These are phyloP conservation scores for Tolypocladium pustulatum DNA, from an alignment of 2,329 filamentous ascomycete species.

Conservation along the genomic window DNA sequence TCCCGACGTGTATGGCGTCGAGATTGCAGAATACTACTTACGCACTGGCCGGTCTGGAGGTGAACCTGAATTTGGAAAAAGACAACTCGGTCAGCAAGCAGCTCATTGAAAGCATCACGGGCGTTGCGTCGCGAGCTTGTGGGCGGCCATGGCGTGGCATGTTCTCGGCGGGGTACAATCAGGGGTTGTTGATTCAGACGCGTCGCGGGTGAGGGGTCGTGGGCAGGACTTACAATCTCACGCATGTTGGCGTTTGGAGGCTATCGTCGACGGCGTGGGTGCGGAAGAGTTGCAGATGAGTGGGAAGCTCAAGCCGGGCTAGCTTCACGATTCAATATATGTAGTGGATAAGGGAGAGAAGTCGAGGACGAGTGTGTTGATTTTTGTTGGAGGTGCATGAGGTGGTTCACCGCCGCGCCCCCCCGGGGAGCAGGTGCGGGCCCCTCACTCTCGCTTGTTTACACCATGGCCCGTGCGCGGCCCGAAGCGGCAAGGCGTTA, in stretches of 20 bases:
- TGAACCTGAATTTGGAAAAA: slow-evolving; percentile 69
- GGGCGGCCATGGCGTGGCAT: slow-evolving; percentile 5
- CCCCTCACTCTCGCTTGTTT: slow-evolving; percentile 24
- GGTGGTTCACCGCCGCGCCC: slow-evolving; percentile 17
- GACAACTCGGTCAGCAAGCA: slow-evolving; percentile 40
- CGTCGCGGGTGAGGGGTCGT: slow-evolving; percentile 19
- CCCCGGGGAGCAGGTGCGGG: slow-evolving; percentile 10
- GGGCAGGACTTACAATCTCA: slow-evolving; percentile 51
- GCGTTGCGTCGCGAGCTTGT: background rate
- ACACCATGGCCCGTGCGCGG: slow-evolving; percentile 17
- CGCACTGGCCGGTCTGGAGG: slow-evolving; percentile 99
- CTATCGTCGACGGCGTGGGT: slow-evolving; percentile 14
- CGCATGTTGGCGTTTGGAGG: slow-evolving; percentile 42
- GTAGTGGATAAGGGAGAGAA: slow-evolving; percentile 15
- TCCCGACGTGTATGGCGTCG: slow-evolving; percentile 3
- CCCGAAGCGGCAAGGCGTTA: slow-evolving; percentile 16
- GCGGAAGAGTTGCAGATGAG: slow-evolving; percentile 7
- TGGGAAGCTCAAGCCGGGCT: slow-evolving; percentile 21
- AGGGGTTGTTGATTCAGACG: slow-evolving; percentile 26
- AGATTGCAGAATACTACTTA: slow-evolving; percentile 35
- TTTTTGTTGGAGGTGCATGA: slow-evolving; percentile 14
- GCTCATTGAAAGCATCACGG: background rate
- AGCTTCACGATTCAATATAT: slow-evolving; percentile 21
- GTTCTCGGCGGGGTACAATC: slow-evolving; percentile 25
- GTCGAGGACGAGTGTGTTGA: slow-evolving; percentile 12